Evolutionary conservation across 768 basidiomycete species (phyloP).

Genomic region (Lentinula sp.): DNA sequence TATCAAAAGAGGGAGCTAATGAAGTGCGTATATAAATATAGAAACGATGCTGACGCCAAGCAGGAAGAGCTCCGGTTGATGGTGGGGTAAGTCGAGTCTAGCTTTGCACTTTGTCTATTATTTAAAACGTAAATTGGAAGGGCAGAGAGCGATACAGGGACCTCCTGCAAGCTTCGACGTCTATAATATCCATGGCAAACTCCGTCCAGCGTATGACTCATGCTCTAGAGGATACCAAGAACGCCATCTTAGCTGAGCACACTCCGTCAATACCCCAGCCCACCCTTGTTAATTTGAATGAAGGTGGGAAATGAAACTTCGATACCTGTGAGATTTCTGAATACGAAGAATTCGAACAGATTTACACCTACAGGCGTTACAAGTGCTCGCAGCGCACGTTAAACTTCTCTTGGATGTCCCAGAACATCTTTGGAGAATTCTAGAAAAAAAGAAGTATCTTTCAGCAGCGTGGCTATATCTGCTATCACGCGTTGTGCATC

Average conservation of each 20-base stretch:
- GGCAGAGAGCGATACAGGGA: constrained; percentile 86
- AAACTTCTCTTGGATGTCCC: constrained; percentile 91
- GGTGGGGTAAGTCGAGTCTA: constrained; percentile 72
- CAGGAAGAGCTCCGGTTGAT: constrained; percentile 84
- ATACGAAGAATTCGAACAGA: constrained; percentile 32
- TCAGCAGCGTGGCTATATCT: constrained; percentile 87
- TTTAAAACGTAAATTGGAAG: constrained; percentile 43
- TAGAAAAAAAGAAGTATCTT: constrained; percentile 75
- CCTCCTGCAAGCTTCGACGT: constrained; percentile 78
- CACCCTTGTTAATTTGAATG: constrained; percentile 24
- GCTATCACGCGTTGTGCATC: constrained; percentile 79
- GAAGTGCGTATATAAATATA: constrained; percentile 20
- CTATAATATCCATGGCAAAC: constrained; percentile 69
- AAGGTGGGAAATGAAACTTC: background rate
- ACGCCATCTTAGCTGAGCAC: constrained; percentile 43
- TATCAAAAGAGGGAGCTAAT: background rate
- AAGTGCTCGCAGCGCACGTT: constrained; percentile 79
- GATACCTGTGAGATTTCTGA: background rate
- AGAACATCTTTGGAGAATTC: constrained; percentile 84
- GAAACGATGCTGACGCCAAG: constrained; percentile 79
- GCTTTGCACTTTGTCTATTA: constrained; percentile 4
- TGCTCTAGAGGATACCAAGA: constrained; percentile 58
- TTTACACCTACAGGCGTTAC: constrained; percentile 59
- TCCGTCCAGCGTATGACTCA: constrained; percentile 62
- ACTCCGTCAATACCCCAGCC: constrained; percentile 38